These are phyloP conservation scores for Mycena venus DNA, from an alignment of 768 basidiomycete species.

Conservation along the genomic window DNA sequence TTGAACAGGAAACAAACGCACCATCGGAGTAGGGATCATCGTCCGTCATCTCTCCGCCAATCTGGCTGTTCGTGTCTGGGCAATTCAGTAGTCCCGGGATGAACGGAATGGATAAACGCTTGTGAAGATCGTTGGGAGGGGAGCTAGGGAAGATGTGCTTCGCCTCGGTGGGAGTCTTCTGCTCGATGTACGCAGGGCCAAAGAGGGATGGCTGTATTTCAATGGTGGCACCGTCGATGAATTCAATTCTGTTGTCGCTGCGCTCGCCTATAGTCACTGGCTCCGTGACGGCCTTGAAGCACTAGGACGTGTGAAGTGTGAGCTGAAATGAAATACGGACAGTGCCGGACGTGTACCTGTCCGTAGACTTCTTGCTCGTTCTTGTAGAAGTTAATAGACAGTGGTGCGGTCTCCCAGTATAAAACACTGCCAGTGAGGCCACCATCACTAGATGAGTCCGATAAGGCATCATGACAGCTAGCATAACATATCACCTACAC, in stretches of 20 bases:
- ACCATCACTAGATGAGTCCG: slow-evolving; percentile 20
- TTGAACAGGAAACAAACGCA: background rate
- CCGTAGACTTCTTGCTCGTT: background rate
- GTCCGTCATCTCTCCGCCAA: background rate
- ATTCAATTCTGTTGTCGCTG: background rate
- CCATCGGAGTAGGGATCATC: slow-evolving; percentile 16
- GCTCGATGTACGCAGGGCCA: slow-evolving; percentile 16
- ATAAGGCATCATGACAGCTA: too few species aligned
- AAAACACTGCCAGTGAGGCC: slow-evolving; percentile 36
- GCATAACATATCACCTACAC: too few species aligned
- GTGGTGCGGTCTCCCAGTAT: slow-evolving; percentile 24
- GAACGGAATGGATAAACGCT: slow-evolving; percentile 11
- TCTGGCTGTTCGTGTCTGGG: background rate
- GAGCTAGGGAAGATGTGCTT: background rate
- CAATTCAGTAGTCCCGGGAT: slow-evolving; percentile 16
- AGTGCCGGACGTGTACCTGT: background rate
- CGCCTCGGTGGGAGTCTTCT: background rate
- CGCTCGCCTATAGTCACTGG: background rate
- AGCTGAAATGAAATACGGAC: too few species aligned
- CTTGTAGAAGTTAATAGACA: background rate
- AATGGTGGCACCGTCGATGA: background rate
- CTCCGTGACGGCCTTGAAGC: background rate
- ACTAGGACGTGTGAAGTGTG: background rate
- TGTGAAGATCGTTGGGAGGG: too few species aligned
- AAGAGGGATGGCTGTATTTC: background rate